Evolutionary conservation across 768 basidiomycete genomes (phyloP).

Genomic region (Lactifluus rugatus): DNA sequence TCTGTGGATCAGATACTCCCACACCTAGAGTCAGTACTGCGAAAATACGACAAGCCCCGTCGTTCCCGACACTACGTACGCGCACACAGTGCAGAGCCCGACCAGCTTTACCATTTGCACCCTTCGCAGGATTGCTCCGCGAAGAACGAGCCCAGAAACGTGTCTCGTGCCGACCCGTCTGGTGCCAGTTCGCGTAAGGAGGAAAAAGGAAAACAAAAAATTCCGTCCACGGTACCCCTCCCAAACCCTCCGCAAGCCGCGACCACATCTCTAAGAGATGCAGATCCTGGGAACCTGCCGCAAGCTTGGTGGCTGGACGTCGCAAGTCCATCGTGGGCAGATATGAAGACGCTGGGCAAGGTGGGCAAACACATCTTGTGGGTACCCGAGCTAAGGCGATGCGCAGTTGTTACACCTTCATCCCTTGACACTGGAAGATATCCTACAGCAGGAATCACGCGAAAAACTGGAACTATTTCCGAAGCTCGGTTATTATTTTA

Average conservation of each 20-base stretch:
- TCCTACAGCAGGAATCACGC: conserved; percentile 80
- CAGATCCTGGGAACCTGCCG: conserved; percentile 19
- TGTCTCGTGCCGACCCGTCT: not conserved
- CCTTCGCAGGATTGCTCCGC: not conserved
- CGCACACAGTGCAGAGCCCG: not conserved
- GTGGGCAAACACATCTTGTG: conserved; percentile 29
- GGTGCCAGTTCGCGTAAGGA: not conserved
- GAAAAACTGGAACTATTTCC: conserved; percentile 88
- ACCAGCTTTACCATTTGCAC: not conserved
- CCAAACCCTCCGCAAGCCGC: not conserved
- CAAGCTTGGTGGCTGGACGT: conserved; percentile 90
- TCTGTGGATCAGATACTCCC: conserved; percentile 15
- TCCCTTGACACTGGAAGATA: conserved; percentile 88
- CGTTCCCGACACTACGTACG: conserved; percentile 13
- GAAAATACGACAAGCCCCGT: conserved; percentile 15
- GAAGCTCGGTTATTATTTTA: conserved; percentile 84
- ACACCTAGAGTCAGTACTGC: conserved; percentile 17
- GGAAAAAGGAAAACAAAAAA: conserved; percentile 42
- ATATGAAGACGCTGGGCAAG: conserved; percentile 79
- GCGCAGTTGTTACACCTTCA: conserved; percentile 73
- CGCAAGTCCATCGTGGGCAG: conserved; percentile 77
- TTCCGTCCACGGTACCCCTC: conserved; percentile 5
- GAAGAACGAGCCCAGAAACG: not conserved
- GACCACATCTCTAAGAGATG: conserved; percentile 9
- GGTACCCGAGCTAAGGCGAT: not conserved